Percentiles rank a stretch among this genome's conserved stretches.
Conservation (phyloP, 1,139 yeast genomes). For the Scheffersomyces illinoinensis region DNA sequence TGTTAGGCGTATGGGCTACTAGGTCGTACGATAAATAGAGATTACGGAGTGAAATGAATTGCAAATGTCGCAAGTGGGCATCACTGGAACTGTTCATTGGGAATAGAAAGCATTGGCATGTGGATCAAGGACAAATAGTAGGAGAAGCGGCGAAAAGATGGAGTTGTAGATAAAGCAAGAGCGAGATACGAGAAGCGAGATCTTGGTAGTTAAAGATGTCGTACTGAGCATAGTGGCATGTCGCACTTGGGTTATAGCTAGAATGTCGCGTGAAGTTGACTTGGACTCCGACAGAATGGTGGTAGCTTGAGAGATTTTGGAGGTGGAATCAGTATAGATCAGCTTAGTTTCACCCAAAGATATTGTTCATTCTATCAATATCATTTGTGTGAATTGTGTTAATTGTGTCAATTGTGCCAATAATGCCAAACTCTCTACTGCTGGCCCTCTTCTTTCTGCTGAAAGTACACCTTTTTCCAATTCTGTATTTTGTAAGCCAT, state of each 20-base stretch:
- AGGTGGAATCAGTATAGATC: too few species aligned
- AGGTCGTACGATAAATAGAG: conserved; percentile 8
- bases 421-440: too few species aligned
- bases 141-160: neutral
- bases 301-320: neutral
- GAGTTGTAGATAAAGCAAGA: neutral
- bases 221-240: neutral
- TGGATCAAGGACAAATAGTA: neutral
- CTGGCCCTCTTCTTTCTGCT: too few species aligned
- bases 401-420: too few species aligned
- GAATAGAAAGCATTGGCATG: neutral
- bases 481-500: too few species aligned
- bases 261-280: neutral
- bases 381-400: too few species aligned
- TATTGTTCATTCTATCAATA: too few species aligned
- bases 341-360: too few species aligned
- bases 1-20: neutral
- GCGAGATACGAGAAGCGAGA: neutral
- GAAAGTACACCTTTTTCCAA: too few species aligned
- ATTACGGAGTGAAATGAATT: conserved; percentile 18
- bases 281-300: neutral
- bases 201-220: neutral
- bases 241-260: neutral
- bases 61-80: conserved; percentile 10
- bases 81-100: conserved; percentile 8